phyloP scores from a whole-genome alignment of 2,329 filamentous ascomycete species.

The Myriangium duriaei region DNA sequence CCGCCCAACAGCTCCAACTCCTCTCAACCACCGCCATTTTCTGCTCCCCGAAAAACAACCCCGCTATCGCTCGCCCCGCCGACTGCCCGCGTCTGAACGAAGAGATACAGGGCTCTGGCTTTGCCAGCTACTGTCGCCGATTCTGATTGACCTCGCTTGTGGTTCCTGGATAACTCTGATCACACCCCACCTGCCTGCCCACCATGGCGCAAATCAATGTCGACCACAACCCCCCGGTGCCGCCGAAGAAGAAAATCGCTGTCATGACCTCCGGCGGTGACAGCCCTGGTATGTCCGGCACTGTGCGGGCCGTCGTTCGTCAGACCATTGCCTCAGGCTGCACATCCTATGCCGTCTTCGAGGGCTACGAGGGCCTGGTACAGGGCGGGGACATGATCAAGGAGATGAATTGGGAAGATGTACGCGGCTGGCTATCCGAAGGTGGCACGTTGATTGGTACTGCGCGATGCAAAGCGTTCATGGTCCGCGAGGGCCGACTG shows the following conservation, averaged over 20 bases:
- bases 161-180: too few relatives aligned
- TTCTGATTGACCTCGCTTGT: too few relatives aligned
- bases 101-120: not conserved
- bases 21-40: too few relatives aligned
- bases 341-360: constrained; percentile 48
- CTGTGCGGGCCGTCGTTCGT: constrained; percentile 79
- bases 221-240: constrained; percentile 16
- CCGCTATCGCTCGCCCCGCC: not conserved
- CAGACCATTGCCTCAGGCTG: constrained; percentile 69
- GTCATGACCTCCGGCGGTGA: constrained; percentile 93
- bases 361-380: constrained; percentile 93
- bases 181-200: too few relatives aligned
- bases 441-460: constrained; percentile 95
- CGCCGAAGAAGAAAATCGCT: constrained; percentile 53
- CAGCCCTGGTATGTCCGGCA: constrained; percentile 88
- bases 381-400: constrained; percentile 78
- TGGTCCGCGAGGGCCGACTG: constrained; percentile 72
- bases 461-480: constrained; percentile 84
- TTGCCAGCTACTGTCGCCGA: too few relatives aligned
- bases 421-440: constrained; percentile 85
- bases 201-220: constrained; percentile 8
- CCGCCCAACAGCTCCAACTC: too few relatives aligned
- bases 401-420: constrained; percentile 82
- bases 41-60: too few relatives aligned
- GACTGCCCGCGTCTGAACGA: not conserved